Evolutionary conservation across 2,329 filamentous ascomycete genomes (phyloP).

Genomic region (Didymella lethalis): DNA sequence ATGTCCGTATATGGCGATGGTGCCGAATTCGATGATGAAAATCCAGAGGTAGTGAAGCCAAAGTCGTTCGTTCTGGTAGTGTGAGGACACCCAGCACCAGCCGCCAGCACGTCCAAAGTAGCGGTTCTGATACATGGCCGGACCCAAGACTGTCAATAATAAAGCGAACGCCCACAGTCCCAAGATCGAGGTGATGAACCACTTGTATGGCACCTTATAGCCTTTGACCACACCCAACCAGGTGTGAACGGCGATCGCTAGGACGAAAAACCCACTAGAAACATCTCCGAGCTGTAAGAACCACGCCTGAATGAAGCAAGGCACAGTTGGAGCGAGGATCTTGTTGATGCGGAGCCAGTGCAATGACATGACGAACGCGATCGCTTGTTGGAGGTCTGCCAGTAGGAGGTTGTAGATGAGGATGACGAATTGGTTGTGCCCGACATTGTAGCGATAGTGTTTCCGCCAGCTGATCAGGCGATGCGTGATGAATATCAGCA

Average conservation of each 20-base stretch:
- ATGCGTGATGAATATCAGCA: conserved; percentile 60
- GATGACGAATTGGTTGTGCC: conserved; percentile 66
- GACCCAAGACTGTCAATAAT: conserved; percentile 57
- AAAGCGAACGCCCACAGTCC: conserved; percentile 57
- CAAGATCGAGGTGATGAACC: conserved; percentile 56
- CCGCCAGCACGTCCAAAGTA: conserved; percentile 60
- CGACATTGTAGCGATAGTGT: conserved; percentile 59
- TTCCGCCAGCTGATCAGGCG: conserved; percentile 60
- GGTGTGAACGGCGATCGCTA: conserved; percentile 64
- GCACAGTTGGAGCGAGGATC: conserved; percentile 54
- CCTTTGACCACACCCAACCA: conserved; percentile 60
- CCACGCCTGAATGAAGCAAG: conserved; percentile 61
- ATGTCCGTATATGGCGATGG: conserved; percentile 58
- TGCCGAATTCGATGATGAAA: conserved; percentile 62
- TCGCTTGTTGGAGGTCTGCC: conserved; percentile 68
- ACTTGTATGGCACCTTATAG: conserved; percentile 55
- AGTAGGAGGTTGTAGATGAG: conserved; percentile 74
- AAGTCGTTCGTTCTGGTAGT: conserved; percentile 56
- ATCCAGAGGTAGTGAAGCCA: conserved; percentile 64
- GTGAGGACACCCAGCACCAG: conserved; percentile 62
- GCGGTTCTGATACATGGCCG: conserved; percentile 51
- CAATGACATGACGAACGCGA: conserved; percentile 59
- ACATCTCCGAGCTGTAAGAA: conserved; percentile 63
- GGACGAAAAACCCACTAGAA: conserved; percentile 61
- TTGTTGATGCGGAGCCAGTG: conserved; percentile 57